Percentiles rank a stretch among this genome's conserved stretches.
These are phyloP conservation scores for Globisporangium nodosum DNA, from an alignment of 352 stramenopile species.

Conservation along the genomic window DNA sequence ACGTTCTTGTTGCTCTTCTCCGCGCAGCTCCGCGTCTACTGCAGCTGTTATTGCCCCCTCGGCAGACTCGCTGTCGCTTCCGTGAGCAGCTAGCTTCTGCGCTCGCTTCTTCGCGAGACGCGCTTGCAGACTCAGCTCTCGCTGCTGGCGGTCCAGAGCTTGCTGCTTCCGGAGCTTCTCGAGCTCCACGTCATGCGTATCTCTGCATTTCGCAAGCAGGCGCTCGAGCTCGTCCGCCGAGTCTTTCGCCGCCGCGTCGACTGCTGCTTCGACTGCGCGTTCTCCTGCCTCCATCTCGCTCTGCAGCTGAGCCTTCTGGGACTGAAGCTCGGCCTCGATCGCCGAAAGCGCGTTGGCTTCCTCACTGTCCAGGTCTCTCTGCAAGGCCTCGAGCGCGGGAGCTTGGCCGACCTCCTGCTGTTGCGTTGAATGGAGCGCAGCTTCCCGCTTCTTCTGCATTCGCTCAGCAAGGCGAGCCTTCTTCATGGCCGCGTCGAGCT, in stretches of 20 bases:
- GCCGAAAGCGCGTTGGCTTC: conserved; percentile 23
- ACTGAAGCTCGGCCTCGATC: conserved; percentile 24
- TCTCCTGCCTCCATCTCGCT: conserved; percentile 13
- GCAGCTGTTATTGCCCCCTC: neutral
- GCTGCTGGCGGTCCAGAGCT: conserved; percentile 23
- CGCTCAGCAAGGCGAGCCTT: conserved; percentile 27
- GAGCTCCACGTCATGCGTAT: conserved; percentile 21
- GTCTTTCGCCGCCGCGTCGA: conserved; percentile 11
- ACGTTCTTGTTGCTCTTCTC: conserved; percentile 4
- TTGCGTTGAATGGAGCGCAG: neutral
- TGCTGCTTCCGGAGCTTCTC: conserved; percentile 23
- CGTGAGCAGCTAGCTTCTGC: neutral
- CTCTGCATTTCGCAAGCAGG: conserved; percentile 28
- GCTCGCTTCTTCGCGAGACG: conserved; percentile 27
- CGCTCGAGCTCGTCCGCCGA: conserved; percentile 23
- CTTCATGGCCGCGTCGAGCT: conserved; percentile 22
- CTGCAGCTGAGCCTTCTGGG: conserved; percentile 10
- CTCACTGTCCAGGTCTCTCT: conserved; percentile 17
- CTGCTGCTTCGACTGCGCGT: conserved; percentile 6
- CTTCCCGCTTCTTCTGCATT: conserved; percentile 22
- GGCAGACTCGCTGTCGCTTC: neutral
- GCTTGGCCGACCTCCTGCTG: neutral
- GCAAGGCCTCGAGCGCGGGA: neutral
- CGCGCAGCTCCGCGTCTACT: neutral
- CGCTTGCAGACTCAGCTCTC: conserved; percentile 38